Base-by-base conservation (phyloP, 192 early-diverging fungal genomes). In the Rhizoclosmatium globosum region DNA sequence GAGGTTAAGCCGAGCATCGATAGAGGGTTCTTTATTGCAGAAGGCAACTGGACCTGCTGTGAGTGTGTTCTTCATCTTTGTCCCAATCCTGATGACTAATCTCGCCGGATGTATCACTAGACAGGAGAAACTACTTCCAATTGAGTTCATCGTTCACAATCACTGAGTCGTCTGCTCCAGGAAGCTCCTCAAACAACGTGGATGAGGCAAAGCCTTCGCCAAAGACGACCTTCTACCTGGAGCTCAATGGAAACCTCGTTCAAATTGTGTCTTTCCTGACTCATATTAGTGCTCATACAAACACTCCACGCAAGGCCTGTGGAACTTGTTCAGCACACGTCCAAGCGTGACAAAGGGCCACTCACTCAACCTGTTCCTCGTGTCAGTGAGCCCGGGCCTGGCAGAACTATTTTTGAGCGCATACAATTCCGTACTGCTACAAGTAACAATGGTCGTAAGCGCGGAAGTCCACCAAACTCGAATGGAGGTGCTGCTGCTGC, bases 371-470 rank as follows among this genome's bases (percentile, higher is more conserved):
- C 85, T 31, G 62, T 47, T 57, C 85, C 83, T 15, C 57, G 75
- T 45, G 44, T 68, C 42, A 50, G 65, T 56, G 45, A 82, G 15
- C 73, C 56, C 43, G 48, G 74, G 42, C 46, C 44, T 19, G 48
- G 19, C 6, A 53, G 17, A 17, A 82, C 46, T 57, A 43, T 66
- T 45, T 99, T 95, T 81, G 96, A 99, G 70, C 89, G 97, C 47
- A 87, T 99, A 48, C 97, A 99, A 86, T 99, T 99, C 91, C 98
- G 98, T 78, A 93, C 93, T 0, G 96, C 97, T 23, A 99, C 97
- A 0, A 94, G 95, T 39, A 99, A 98, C 83, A 98, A 97, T 76
- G 95, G 95, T 64, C 95, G 96, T 82, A 90, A 96, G 58, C 87
- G 94, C 23, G 95, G 94, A 44, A 57, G 57, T 39, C 43, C 7